phyloP scores from a whole-genome alignment of 2,329 filamentous ascomycete genomes.

The Arthrobotrys musiformis region DNA sequence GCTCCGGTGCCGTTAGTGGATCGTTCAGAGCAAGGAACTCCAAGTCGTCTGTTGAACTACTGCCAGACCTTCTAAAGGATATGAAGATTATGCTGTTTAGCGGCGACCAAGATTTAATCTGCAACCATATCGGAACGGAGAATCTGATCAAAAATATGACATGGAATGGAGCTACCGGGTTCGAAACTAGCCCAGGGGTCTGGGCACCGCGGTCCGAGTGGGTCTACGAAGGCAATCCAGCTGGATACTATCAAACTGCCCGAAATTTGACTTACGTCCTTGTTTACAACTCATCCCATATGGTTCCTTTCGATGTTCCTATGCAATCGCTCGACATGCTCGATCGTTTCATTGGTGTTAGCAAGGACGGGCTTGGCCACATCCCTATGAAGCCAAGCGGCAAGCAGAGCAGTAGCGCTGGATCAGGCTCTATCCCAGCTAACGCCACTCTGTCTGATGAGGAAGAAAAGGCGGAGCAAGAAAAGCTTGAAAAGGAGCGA shows the following conservation, averaged over 20 bases:
- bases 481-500: slow-evolving; percentile 82
- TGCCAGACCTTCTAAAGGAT: slow-evolving; percentile 81
- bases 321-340: slow-evolving; percentile 93
- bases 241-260: slow-evolving; percentile 93
- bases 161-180: slow-evolving; percentile 92
- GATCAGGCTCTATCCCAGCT: slow-evolving; percentile 81
- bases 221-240: slow-evolving; percentile 88
- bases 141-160: slow-evolving; percentile 86
- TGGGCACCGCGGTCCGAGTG: slow-evolving; percentile 93
- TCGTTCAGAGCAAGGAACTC: slow-evolving; percentile 78
- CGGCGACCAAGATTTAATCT: slow-evolving; percentile 92
- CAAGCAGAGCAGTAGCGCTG: slow-evolving; percentile 75
- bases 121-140: slow-evolving; percentile 96
- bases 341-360: slow-evolving; percentile 92
- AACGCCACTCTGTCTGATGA: slow-evolving; percentile 74
- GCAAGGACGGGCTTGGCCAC: slow-evolving; percentile 88
- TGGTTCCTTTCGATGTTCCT: slow-evolving; percentile 96
- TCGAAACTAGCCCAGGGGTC: slow-evolving; percentile 82
- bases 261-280: slow-evolving; percentile 95
- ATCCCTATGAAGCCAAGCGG: slow-evolving; percentile 71
- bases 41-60: slow-evolving; percentile 75
- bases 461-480: slow-evolving; percentile 69
- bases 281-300: slow-evolving; percentile 95
- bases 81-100: slow-evolving; percentile 88
- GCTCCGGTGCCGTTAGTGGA: slow-evolving; percentile 78